Evolutionary conservation across 2,329 filamentous ascomycete species (phyloP), one percentile per base, ranked within the genome.

Genomic region (Juglanconis oblonga): DNA sequence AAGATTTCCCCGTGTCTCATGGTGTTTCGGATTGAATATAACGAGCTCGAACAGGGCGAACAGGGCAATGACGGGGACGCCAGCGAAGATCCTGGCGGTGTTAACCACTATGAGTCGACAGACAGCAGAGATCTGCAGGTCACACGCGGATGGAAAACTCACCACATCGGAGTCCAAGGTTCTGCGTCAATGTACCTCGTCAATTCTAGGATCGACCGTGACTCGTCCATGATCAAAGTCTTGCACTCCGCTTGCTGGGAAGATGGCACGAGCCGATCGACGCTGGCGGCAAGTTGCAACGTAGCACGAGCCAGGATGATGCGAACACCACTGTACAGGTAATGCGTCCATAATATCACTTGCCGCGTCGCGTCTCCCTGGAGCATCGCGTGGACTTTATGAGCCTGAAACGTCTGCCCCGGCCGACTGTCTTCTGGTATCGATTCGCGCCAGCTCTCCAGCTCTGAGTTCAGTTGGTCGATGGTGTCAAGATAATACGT

Each of bases 21-120:
- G 64, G 36, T 74, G 69, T 4, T 53, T 63, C 1, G 74, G 74
- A 45, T 75, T 70, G 59, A 76, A 73, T 5, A 77, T 65, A 1
- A 77, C 71, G 11, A 76, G 68, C 55, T 79, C 76, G 52, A 78
- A 78, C 1, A 79, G 64, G 8, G 77, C 72, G 33, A 78, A 76
- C 0, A 77, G 64, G 0, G 73, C 73, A 0, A 70, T 68, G 7
- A 77, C 59, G 0, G 76, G 76, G 2, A 76, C 68, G 11, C 71
- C 69, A 1, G 68, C 73, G 1, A 74, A 61, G 13, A 76, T 61
- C 66, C 71, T 73, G 31, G 11, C 13, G 8, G 4, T 6, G 7
- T 11, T 9, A 29, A 4, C 17, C 7, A 24, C 24, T 40, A 54
- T 47, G 35, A 38, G 44, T 17, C 3, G 14, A 38, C 17, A 31